A percentile compares a stretch with the other conserved stretches of the same genome.
Evolutionary conservation across 768 basidiomycete species (phyloP).

Genomic region (Mycena polygramma): DNA sequence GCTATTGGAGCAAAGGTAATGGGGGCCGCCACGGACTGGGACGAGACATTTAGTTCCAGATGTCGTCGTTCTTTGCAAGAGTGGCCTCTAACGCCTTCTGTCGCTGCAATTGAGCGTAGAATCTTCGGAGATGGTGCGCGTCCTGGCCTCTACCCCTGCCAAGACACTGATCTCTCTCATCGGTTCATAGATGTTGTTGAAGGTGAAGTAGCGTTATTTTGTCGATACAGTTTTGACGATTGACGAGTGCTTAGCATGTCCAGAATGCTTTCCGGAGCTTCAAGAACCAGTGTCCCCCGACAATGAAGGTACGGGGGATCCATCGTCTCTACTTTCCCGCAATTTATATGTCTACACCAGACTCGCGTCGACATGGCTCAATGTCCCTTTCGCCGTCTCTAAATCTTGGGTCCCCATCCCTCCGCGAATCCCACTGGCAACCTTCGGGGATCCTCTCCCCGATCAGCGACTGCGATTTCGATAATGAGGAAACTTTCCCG

Average conservation of each 20-base stretch:
- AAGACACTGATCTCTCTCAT: too few relatives aligned
- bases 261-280: constrained; percentile 1
- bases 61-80: constrained; percentile 25
- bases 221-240: not conserved
- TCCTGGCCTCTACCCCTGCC: not conserved
- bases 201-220: not conserved
- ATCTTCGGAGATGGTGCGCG: constrained; percentile 26
- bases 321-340: not conserved
- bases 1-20: constrained; percentile 20
- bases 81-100: constrained; percentile 28
- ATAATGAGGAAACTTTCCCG: not conserved
- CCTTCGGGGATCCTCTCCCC: constrained; percentile 9
- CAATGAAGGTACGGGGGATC: not conserved
- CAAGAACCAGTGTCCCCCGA: not conserved
- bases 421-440: not conserved
- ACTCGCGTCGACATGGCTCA: not conserved
- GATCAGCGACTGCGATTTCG: constrained; percentile 1
- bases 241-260: constrained; percentile 1
- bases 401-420: not conserved
- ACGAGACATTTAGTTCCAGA: constrained; percentile 26
- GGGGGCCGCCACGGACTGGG: constrained; percentile 24
- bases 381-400: not conserved
- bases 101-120: constrained; percentile 16
- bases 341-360: not conserved
- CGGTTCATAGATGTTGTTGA: not conserved